phyloP scores from a whole-genome alignment of 2,329 filamentous ascomycete species.

The Trichophyton rubrum region DNA sequence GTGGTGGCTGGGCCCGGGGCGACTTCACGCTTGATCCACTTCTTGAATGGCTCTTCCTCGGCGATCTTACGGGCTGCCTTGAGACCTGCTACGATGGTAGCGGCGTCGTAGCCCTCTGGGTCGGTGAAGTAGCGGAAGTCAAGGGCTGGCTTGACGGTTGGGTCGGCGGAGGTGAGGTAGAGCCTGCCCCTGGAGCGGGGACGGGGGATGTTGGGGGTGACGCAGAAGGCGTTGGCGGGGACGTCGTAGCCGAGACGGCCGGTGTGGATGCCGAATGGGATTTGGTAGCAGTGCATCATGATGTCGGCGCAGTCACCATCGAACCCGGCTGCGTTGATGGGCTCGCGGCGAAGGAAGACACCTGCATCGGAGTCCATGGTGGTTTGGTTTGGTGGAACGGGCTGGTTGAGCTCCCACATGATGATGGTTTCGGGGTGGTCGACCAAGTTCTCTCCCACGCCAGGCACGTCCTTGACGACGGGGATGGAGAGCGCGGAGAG shows the following conservation, averaged over 20 bases:
- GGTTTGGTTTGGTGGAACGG: slow-evolving; percentile 65
- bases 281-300: slow-evolving; percentile 97
- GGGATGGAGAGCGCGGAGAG: slow-evolving; percentile 19
- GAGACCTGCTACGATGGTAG: slow-evolving; percentile 65
- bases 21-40: slow-evolving; percentile 72
- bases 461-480: slow-evolving; percentile 19
- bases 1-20: slow-evolving; percentile 62
- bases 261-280: slow-evolving; percentile 82
- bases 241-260: slow-evolving; percentile 61
- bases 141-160: slow-evolving; percentile 64
- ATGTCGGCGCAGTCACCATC: slow-evolving; percentile 71
- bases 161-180: slow-evolving; percentile 65
- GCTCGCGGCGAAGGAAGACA: slow-evolving; percentile 72
- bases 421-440: slow-evolving; percentile 57
- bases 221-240: slow-evolving; percentile 71
- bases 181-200: slow-evolving; percentile 65
- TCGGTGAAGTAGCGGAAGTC: slow-evolving; percentile 89
- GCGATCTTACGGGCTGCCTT: slow-evolving; percentile 66
- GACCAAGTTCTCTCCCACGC: slow-evolving; percentile 33
- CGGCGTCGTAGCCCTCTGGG: slow-evolving; percentile 71
- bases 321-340: slow-evolving; percentile 52
- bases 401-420: slow-evolving; percentile 67
- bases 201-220: slow-evolving; percentile 82
- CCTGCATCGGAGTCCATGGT: slow-evolving; percentile 86
- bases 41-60: slow-evolving; percentile 61